Conservation (phyloP, 192 early-diverging fungal genomes). For the Coemansia brasiliensis region DNA sequence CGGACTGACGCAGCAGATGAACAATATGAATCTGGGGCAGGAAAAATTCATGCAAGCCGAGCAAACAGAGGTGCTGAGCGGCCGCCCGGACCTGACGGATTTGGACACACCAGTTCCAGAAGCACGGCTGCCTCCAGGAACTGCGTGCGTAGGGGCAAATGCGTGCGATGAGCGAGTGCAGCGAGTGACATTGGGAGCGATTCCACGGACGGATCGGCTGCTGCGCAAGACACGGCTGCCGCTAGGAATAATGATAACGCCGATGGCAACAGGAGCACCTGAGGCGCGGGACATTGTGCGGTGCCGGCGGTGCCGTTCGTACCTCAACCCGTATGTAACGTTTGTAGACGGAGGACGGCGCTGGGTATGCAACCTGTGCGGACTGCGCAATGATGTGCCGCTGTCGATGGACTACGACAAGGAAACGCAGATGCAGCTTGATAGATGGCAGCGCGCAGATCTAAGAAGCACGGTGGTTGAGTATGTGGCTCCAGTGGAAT, state of each 20-base stretch:
- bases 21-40: constrained; percentile 39
- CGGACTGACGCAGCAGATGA: constrained; percentile 44
- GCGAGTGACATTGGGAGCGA: constrained; percentile 84
- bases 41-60: constrained; percentile 19
- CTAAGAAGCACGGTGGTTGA: constrained; percentile 89
- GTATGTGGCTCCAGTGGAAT: constrained; percentile 94
- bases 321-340: constrained; percentile 94
- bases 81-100: constrained; percentile 37
- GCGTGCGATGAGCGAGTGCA: constrained; percentile 78
- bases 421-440: constrained; percentile 71
- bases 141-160: constrained; percentile 36
- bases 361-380: constrained; percentile 97
- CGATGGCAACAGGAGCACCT: constrained; percentile 59
- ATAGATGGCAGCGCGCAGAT: constrained; percentile 87
- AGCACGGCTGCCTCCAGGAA: constrained; percentile 46
- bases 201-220: constrained; percentile 80
- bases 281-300: constrained; percentile 93
- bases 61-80: constrained; percentile 38
- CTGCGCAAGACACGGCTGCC: constrained; percentile 88
- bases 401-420: constrained; percentile 75
- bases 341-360: constrained; percentile 94
- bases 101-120: constrained; percentile 44
- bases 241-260: constrained; percentile 88
- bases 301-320: constrained; percentile 91
- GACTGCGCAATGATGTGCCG: constrained; percentile 86